Evolutionary conservation across 371 early-diverging fungal genomes (phyloP), one percentile per base, ranked within the genome.

Genomic region (Mucor saturninus): DNA sequence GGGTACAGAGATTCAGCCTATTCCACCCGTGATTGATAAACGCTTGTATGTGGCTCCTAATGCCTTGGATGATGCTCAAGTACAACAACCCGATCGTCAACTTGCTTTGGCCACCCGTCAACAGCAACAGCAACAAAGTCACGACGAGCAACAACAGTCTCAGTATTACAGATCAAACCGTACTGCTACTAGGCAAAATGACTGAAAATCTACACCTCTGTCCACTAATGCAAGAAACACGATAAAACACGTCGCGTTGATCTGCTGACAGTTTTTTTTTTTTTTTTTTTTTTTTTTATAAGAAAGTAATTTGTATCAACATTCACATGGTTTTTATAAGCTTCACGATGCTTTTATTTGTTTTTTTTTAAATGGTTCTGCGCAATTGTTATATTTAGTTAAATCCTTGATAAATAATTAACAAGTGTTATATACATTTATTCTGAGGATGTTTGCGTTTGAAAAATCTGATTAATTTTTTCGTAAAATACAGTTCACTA

Each of bases 1-100:
- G 37, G 98, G 98, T 35, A 98, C 98, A 29, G 96, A 97, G 76
- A 98, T 98, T 66, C 87, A 88, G 69, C 92, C 98, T 56, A 98
- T 98, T 59, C 98, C 98, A 32, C 91, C 95, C 1, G 91, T 91
- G 49, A 95, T 98, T 66, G 97, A 97, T 84, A 93, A 92, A 75
- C 77, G 83, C 29, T 85, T 97, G 38, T 97, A 94, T 67, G 93
- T 93, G 28, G 91, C 92, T 5, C 88, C 89, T n/a, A 84, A 77
- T 59, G 78, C 85, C 11, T 68, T 89, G 39, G 86, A 88, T 48
- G 82, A 78, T 45, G 75, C 71, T 39, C 75, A 76, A 54, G 62
- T 76, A 9, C 83, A 82, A 60, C 75, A 79, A 40, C 83, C 78
- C 40, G 64, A 75, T 52, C 66, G 66, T n/a, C 70, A 83, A 32